These are phyloP conservation scores for Leccinum subtestaceum DNA, from an alignment of 768 basidiomycete genomes.

Conservation along the genomic window DNA sequence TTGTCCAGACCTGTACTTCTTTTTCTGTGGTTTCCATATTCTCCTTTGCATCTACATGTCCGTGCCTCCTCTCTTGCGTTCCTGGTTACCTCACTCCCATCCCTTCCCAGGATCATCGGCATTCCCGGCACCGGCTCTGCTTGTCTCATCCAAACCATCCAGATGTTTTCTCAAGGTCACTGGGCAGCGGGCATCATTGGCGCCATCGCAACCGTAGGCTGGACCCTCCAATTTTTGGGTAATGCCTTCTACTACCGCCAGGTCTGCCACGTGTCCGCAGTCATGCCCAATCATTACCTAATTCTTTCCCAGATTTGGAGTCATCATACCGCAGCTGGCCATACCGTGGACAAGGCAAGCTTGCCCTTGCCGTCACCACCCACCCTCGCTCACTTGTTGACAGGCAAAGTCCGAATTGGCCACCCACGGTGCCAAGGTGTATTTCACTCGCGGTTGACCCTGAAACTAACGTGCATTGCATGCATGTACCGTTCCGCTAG, in stretches of 20 bases:
- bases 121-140: constrained; percentile 95
- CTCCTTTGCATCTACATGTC: constrained; percentile 91
- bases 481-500: constrained; percentile 13
- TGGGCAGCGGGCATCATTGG: constrained; percentile 83
- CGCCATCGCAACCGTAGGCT: constrained; percentile 78
- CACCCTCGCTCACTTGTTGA: constrained; percentile 10
- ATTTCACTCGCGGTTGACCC: constrained; percentile 76
- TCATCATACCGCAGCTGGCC: constrained; percentile 80
- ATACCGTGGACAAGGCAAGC: constrained; percentile 80
- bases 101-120: constrained; percentile 75
- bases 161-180: constrained; percentile 66
- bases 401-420: constrained; percentile 85
- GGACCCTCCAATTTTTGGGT: constrained; percentile 84
- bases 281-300: constrained; percentile 1
- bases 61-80: constrained; percentile 25
- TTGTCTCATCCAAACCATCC: constrained; percentile 90
- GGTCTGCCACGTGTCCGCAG: constrained; percentile 41
- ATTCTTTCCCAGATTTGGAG: constrained; percentile 57
- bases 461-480: constrained; percentile 10
- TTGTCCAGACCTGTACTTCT: constrained; percentile 84
- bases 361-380: background rate
- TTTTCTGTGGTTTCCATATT: constrained; percentile 95
- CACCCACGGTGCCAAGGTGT: constrained; percentile 80
- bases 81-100: constrained; percentile 23
- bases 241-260: constrained; percentile 76